Base-by-base conservation (phyloP, 2,329 filamentous ascomycete genomes). In the Dryadomyces sulphureus region DNA sequence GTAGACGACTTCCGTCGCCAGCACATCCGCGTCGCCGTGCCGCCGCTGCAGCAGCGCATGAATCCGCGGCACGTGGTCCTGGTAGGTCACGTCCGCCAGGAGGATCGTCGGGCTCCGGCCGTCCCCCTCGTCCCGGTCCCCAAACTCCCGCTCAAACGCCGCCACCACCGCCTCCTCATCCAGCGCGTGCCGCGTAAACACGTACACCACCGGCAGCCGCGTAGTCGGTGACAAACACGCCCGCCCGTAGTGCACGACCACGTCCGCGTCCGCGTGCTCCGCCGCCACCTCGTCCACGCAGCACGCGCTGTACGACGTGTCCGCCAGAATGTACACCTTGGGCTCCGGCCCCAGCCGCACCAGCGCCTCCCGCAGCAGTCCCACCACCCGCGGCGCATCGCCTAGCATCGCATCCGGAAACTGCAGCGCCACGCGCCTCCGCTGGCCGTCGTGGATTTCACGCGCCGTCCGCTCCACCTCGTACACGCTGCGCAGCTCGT, bases 201-300 rank as follows among this genome's bases (percentile, higher is more conserved):
- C 79, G 59, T 95, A 88, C 43, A 95, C 77, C 20, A 94, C 89
- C 0, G 90, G 88, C 45, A 96, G 65, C 46, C 88, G 72, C 11
- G 84, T 84, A 0, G 90, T 94, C 1, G 90, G 90, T 7, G 88
- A 95, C 21, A 98, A 70, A 58, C 92, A 98, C 0, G 90, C 83
- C 45, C 92, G 74, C 3, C 92, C 92, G 56, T 96, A 98, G 60
- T 98, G 92, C 14, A 98, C 81, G 1, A 96, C 84, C 0, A 88
- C 85, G 50, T 96, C 83, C 7, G 92, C 89, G 56, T 87, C 75
- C 16, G 87, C 83, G 60, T 98, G 92, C 61, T 98, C 89, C 2
- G 92, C 92, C 0, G 92, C 92, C 36, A 96, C 81, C 65, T 98
- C 92, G 57, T 98, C 92, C 17, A 96, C 89, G 57, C 92, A 98